A percentile compares a stretch with the other conserved stretches of the same genome.
phyloP scores from a whole-genome alignment of 2,329 filamentous ascomycete species.

The Cadophora gregata region DNA sequence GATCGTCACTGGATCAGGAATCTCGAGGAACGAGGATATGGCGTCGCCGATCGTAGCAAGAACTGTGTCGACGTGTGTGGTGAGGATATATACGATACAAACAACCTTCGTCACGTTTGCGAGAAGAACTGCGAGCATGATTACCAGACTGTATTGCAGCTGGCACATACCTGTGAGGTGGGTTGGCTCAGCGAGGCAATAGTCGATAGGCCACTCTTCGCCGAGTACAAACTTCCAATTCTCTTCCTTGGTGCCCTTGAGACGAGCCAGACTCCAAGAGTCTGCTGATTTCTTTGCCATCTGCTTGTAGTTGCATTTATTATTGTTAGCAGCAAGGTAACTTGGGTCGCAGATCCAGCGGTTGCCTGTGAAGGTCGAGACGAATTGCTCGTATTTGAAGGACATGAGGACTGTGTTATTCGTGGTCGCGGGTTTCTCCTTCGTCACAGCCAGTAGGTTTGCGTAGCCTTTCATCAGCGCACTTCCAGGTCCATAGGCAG shows the following conservation, averaged over 20 bases:
- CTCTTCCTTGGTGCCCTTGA: neutral
- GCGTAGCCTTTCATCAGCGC: constrained; percentile 25
- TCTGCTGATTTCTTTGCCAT: constrained; percentile 26
- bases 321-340: constrained; percentile 29
- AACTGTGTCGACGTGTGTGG: constrained; percentile 28
- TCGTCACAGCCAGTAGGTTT: constrained; percentile 34
- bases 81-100: constrained; percentile 28
- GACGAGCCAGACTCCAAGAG: constrained; percentile 30
- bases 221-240: constrained; percentile 14
- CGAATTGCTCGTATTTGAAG: constrained; percentile 31
- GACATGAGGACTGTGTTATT: constrained; percentile 31
- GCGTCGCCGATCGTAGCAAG: constrained; percentile 47
- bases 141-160: constrained; percentile 34
- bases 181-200: constrained; percentile 33
- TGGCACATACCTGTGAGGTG: constrained; percentile 28
- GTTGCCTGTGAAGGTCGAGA: constrained; percentile 34
- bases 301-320: constrained; percentile 31
- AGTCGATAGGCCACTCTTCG: constrained; percentile 33
- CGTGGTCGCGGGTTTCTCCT: constrained; percentile 24
- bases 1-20: constrained; percentile 42
- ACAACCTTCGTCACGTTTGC: constrained; percentile 30
- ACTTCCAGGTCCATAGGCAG: constrained; percentile 30
- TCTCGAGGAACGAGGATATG: constrained; percentile 46
- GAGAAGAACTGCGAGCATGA: constrained; percentile 31
- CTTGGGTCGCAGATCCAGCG: constrained; percentile 36